phyloP scores from a whole-genome alignment of 305 asterid genomes.

The Withania somnifera region DNA sequence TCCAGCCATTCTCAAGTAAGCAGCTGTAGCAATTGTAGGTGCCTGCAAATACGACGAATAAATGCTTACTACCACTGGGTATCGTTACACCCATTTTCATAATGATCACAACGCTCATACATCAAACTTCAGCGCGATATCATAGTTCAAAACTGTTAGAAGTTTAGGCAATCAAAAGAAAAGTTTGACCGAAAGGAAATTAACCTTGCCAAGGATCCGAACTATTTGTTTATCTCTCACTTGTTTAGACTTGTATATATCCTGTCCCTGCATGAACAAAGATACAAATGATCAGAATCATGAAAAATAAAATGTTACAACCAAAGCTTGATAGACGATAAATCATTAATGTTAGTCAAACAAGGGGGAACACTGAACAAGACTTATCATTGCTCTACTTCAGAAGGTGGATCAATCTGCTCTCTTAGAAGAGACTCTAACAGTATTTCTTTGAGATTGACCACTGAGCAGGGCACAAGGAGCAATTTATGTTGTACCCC shows the following conservation, averaged over 20 bases:
- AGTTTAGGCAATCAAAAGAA: not conserved
- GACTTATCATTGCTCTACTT: not conserved
- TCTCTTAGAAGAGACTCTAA: not conserved
- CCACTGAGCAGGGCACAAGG: not conserved
- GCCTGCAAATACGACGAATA: conserved; percentile 42
- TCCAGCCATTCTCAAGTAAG: conserved; percentile 93
- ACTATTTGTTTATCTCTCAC: conserved; percentile 91
- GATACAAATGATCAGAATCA: not conserved
- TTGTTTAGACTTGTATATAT: conserved; percentile 77
- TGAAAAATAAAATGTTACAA: not conserved
- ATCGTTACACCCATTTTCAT: not conserved
- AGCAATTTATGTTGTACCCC: not conserved
- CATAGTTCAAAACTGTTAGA: not conserved
- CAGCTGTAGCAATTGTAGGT: conserved; percentile 96
- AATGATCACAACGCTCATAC: not conserved
- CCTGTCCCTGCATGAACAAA: conserved; percentile 60
- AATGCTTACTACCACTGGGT: not conserved
- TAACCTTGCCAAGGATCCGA: conserved; percentile 89
- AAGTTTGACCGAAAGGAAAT: not conserved
- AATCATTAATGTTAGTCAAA: not conserved
- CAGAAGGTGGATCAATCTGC: not conserved
- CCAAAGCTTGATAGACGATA: not conserved
- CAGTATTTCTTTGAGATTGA: not conserved
- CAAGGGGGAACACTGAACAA: not conserved
- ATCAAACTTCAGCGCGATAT: not conserved